Base-by-base conservation (phyloP, 495 filamentous ascomycete genomes). In the Amphirosellinia nigrospora region DNA sequence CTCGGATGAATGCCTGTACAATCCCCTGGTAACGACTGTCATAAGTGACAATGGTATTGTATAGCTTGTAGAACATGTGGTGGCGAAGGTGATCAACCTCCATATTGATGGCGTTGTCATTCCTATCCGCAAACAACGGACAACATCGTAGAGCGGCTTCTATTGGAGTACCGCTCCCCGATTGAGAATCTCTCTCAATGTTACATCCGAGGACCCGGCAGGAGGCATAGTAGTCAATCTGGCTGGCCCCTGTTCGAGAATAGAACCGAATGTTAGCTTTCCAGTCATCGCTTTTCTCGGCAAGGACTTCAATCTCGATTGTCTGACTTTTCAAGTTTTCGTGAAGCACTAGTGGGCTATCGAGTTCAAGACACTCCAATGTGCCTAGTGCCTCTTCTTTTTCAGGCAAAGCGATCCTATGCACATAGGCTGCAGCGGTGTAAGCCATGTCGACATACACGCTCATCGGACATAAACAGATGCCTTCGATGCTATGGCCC, bases 391-490 rank as follows among this genome's bases (percentile, higher is more conserved):
- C 74, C 78, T 43, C 69, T 75, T 13, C 82, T 2, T 79, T 79
- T 55, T 83, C 79, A 59, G 81, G 77, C 39, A 79, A 79, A n/a
- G 82, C 28, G 80, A 82, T 63, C 89, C 84, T 79, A 10, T 85
- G 79, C 28, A 88, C 70, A 71, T 90, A 90, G 10, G 89, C 80
- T 15, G 81, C 88, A 26, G 91, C 75, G 2, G 90, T 91, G 34
- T 89, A 80, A 2, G 89, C 89, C 79, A 91, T 90, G 74, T 92
- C 90, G 39, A 87, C 89, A 66, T 88, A 92, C 5, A 91, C 76
- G 4, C 88, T 87, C 56, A 73, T 73, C 2, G 81, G 78, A 52
- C 80, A 82, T 36, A 83, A 70, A 0, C 61, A 62, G 26, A 72
- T 39, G 11, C 86, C 87, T 70, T 92, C 89, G 58, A 92, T 87